Evolutionary conservation across 129 eudicot genomes (phyloP), one percentile per base, ranked within the genome.

Genomic region (Helianthus tuberosus): DNA sequence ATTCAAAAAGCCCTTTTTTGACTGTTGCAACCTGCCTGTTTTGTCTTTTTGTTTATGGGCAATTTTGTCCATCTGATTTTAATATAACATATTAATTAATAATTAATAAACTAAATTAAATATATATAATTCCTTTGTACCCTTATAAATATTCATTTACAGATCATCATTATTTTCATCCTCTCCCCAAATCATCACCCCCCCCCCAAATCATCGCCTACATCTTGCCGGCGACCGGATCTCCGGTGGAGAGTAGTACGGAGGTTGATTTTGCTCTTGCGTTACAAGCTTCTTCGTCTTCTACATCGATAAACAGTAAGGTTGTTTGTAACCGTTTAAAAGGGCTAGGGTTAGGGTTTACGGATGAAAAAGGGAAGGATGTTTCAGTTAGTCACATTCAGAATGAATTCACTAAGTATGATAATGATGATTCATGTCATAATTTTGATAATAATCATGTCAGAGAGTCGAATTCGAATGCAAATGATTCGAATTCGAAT

Each of bases 191-290:
- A n/a, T n/a, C n/a, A n/a, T n/a, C n/a, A n/a, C n/a, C n/a, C n/a
- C n/a, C n/a, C n/a, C n/a, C n/a, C n/a, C n/a, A n/a, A n/a, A n/a
- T n/a, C n/a, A n/a, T n/a, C n/a, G n/a, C n/a, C n/a, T n/a, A n/a
- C n/a, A n/a, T n/a, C n/a, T n/a, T n/a, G 3, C 90, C 93, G 14
- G 75, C 77, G 11, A 75, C 58, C 20, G 88, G 87, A 47, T 90
- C 91, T 63, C 96, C 88, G 4, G 73, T 38, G 38, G 89, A 81
- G 64, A 77, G 87, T 65, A 57, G 63, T 47, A 75, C 57, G 6
- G 96, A 95, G 86, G 93, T 95, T 5, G 97, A 91, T 82, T 91
- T 91, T 70, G 89, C 96, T 60, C 80, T 91, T 11, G 97, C 98
- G 73, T 69, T 94, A 68, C 97, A 94, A 76, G 98, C 97, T 49